Percentiles rank a stretch among this genome's conserved stretches.
These are phyloP conservation scores for Neonectria coccinea DNA, from an alignment of 2,329 filamentous ascomycete genomes.

Conservation along the genomic window DNA sequence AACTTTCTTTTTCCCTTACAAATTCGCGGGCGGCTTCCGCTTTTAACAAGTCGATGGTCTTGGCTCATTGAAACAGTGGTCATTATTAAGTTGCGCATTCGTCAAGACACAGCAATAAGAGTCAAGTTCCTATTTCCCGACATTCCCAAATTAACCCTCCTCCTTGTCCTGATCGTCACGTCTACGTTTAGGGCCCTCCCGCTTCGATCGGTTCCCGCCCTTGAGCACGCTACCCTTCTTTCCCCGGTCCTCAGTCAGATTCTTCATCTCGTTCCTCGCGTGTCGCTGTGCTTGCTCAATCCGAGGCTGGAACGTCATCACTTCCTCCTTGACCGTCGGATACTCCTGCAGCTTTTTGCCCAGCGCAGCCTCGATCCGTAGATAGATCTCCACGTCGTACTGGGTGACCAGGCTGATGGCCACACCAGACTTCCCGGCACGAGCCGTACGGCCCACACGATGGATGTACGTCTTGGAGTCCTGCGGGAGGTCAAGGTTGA, in stretches of 20 bases:
- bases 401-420: constrained; percentile 87
- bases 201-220: constrained; percentile 55
- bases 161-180: constrained; percentile 79
- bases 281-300: constrained; percentile 87
- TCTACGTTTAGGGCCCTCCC: constrained; percentile 56
- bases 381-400: constrained; percentile 85
- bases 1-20: not conserved
- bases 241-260: constrained; percentile 76
- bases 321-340: constrained; percentile 80
- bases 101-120: not conserved
- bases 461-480: constrained; percentile 94
- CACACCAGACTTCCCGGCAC: constrained; percentile 85
- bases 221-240: constrained; percentile 61
- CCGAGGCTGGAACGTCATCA: constrained; percentile 81
- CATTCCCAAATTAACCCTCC: constrained; percentile 66
- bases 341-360: constrained; percentile 81
- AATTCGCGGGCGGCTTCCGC: constrained; percentile 1
- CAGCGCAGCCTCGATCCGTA: constrained; percentile 84
- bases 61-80: not conserved
- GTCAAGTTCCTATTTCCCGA: constrained; percentile 9
- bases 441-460: constrained; percentile 86
- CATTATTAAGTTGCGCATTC: constrained; percentile 13
- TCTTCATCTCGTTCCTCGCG: constrained; percentile 85
- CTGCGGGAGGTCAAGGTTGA: constrained; percentile 86
- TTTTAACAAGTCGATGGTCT: not conserved